Conservation (phyloP, 2,329 filamentous ascomycete genomes). For the Metarhizium robertsii region DNA sequence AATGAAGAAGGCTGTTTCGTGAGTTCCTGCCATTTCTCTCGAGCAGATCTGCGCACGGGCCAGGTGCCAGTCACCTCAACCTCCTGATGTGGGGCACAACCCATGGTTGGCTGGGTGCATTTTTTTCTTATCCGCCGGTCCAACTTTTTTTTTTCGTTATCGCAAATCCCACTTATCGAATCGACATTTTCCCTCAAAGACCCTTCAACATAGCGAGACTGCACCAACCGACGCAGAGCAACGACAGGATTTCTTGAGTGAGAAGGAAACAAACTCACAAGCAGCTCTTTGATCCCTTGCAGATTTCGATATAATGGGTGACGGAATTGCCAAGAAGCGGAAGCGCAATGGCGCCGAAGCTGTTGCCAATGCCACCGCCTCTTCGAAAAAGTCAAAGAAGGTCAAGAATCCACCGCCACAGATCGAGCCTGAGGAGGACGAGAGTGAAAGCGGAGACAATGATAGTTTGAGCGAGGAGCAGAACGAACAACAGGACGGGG, state of each 20-base stretch:
- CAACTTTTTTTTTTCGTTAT: slow-evolving; percentile 9
- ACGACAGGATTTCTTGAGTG: background rate
- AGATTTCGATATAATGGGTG: slow-evolving; percentile 19
- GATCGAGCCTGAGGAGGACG: slow-evolving; percentile 18
- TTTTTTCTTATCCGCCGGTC: slow-evolving; percentile 12
- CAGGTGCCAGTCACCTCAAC: background rate
- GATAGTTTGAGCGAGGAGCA: slow-evolving; percentile 18
- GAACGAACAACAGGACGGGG: slow-evolving; percentile 20
- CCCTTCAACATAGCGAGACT: background rate
- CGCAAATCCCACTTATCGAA: slow-evolving; percentile 3
- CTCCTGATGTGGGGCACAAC: background rate
- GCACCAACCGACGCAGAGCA: background rate
- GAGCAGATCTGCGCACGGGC: background rate
- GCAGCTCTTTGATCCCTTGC: background rate
- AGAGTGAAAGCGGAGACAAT: slow-evolving; percentile 18
- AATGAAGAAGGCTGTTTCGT: background rate
- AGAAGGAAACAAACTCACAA: background rate
- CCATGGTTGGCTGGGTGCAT: background rate
- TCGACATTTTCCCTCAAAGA: background rate
- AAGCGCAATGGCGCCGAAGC: slow-evolving; percentile 28
- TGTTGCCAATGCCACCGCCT: slow-evolving; percentile 11
- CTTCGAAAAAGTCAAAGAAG: slow-evolving; percentile 32
- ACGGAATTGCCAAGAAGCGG: slow-evolving; percentile 33
- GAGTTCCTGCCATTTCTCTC: background rate
- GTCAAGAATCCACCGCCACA: slow-evolving; percentile 24